Percentiles rank a stretch among this genome's conserved stretches.
These are phyloP conservation scores for Vigna trinervia DNA, from an alignment of 306 rosid species.

Conservation along the genomic window DNA sequence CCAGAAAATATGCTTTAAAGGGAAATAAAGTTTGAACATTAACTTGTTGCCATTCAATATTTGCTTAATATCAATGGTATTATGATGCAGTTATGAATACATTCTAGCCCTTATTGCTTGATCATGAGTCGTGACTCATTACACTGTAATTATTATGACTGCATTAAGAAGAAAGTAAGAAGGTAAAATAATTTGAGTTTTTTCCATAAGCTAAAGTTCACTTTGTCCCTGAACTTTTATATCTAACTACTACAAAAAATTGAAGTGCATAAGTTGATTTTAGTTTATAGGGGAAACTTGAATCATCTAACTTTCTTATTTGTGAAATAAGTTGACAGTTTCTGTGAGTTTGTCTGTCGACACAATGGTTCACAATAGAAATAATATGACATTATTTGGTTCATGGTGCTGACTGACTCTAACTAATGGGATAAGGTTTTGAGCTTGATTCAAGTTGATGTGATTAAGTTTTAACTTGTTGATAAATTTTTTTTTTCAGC, in stretches of 20 bases:
- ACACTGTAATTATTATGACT: not conserved
- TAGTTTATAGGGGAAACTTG: not conserved
- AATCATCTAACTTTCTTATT: not conserved
- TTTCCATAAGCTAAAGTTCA: not conserved
- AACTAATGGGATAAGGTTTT: not conserved
- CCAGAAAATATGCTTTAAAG: not conserved
- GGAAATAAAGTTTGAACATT: conserved; percentile 19
- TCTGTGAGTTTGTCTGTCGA: not conserved
- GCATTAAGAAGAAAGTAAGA: not conserved
- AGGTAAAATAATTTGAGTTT: not conserved
- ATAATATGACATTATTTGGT: not conserved
- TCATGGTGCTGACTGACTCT: not conserved
- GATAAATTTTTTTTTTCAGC: conserved; percentile 62
- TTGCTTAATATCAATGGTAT: conserved; percentile 1
- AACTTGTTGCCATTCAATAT: not conserved
- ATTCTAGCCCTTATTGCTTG: conserved; percentile 5
- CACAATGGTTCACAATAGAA: not conserved
- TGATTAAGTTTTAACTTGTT: conserved; percentile 35
- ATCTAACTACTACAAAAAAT: no score
- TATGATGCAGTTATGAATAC: conserved; percentile 15
- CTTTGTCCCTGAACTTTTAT: not conserved
- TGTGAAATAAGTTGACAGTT: no score
- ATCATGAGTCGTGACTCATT: not conserved
- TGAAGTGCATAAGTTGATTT: no score
- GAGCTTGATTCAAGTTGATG: conserved; percentile 4